Conservation (phyloP, 176 grass and related monocot genomes). For the Otatea glauca region DNA sequence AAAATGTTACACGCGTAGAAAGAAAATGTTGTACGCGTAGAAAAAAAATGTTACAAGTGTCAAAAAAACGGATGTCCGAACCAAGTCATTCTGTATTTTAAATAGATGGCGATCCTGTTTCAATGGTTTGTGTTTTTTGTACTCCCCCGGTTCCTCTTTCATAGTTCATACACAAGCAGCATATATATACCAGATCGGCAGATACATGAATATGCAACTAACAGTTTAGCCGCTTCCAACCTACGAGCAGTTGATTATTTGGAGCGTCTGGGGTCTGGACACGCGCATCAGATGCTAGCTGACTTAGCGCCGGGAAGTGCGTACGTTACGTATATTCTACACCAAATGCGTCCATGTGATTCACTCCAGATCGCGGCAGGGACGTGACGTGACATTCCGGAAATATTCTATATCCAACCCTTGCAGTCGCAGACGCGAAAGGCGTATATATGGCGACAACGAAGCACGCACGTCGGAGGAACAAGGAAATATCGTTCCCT, state of each 20-base stretch:
- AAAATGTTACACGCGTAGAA: too few species aligned
- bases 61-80: too few species aligned
- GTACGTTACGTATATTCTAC: background rate
- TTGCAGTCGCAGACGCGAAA: background rate
- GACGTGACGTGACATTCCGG: background rate
- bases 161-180: background rate
- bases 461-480: background rate
- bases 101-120: background rate
- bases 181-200: background rate
- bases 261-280: background rate
- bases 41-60: too few species aligned
- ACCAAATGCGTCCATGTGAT: background rate
- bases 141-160: background rate
- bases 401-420: background rate
- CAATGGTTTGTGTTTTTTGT: background rate
- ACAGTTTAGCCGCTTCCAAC: background rate
- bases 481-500: constrained; percentile 9
- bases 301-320: background rate
- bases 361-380: background rate
- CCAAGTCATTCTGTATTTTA: too few species aligned
- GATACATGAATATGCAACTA: background rate
- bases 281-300: background rate
- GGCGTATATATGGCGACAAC: too few species aligned
- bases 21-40: too few species aligned
- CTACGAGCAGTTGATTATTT: background rate